Percentiles rank a stretch among this genome's conserved stretches.
These are phyloP conservation scores for Alternaria incomplexa DNA, from an alignment of 2,329 filamentous ascomycete genomes.

Conservation along the genomic window DNA sequence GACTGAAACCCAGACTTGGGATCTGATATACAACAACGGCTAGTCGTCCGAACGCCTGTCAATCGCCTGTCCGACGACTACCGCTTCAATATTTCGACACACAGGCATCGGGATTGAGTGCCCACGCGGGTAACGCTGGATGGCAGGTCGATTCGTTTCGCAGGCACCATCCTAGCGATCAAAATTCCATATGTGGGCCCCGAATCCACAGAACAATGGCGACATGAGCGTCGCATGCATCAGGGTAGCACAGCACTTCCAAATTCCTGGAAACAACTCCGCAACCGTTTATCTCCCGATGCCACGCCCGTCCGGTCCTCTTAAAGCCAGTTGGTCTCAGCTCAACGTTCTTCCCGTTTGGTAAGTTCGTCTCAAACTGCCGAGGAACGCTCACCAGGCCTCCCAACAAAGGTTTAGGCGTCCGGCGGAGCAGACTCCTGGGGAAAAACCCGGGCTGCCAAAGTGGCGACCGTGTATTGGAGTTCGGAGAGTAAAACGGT, in stretches of 20 bases:
- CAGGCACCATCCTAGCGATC: neutral
- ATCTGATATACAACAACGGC: neutral
- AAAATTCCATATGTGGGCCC: neutral
- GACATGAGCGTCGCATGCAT: neutral
- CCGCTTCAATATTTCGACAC: neutral
- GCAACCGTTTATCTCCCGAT: neutral
- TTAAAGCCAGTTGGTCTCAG: neutral
- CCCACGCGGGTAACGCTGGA: neutral
- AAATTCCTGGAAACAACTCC: neutral
- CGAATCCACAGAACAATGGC: neutral
- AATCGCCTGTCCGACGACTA: neutral
- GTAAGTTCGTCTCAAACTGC: neutral
- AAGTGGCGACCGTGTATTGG: neutral
- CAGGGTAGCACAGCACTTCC: neutral
- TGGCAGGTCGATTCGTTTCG: neutral
- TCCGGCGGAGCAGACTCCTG: neutral
- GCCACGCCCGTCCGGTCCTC: neutral
- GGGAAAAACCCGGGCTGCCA: neutral
- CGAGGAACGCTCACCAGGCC: neutral
- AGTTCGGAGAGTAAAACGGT: neutral
- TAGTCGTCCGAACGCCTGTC: neutral
- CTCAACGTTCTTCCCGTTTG: slow-evolving; percentile 3
- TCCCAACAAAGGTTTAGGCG: neutral
- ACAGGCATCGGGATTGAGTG: neutral
- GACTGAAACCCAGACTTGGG: slow-evolving; percentile 5